Evolutionary conservation across 768 basidiomycete species (phyloP).

Genomic region (Mycena galopus): DNA sequence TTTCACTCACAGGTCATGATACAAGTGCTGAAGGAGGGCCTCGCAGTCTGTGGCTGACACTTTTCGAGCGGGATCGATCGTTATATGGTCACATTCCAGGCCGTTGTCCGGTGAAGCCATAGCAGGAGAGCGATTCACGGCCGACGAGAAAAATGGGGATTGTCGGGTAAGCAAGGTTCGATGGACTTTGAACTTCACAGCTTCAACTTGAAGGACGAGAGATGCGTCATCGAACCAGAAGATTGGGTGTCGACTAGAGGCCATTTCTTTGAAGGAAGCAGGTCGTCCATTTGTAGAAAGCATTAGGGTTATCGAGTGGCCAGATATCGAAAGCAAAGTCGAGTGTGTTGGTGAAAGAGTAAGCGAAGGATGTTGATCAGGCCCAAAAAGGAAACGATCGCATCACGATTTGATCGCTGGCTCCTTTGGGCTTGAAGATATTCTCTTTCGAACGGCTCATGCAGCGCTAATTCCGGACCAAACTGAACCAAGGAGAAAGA

Average conservation of each 20-base stretch:
- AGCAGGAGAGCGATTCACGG: neutral
- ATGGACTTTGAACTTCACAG: constrained; percentile 70
- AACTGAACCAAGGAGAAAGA: too few relatives aligned
- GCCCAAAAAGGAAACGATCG: neutral
- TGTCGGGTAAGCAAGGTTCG: constrained; percentile 64
- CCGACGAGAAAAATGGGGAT: constrained; percentile 47
- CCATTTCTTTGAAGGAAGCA: neutral
- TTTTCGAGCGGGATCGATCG: constrained; percentile 53
- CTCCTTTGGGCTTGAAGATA: too few relatives aligned
- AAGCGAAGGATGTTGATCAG: neutral
- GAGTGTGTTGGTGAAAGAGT: neutral
- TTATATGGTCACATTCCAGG: constrained; percentile 31
- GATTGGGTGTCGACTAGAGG: constrained; percentile 52
- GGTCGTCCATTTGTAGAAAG: constrained; percentile 3
- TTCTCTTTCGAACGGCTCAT: too few relatives aligned
- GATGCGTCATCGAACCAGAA: constrained; percentile 82
- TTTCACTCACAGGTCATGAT: constrained; percentile 73
- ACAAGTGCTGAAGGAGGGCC: constrained; percentile 71
- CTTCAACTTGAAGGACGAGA: constrained; percentile 60
- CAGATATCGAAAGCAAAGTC: neutral
- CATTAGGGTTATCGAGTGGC: neutral
- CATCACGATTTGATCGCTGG: neutral
- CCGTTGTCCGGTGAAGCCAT: too few relatives aligned
- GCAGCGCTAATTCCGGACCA: too few relatives aligned
- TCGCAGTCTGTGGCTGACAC: constrained; percentile 64